A percentile compares a stretch with the other conserved stretches of the same genome.
Evolutionary conservation across 2,329 filamentous ascomycete genomes (phyloP).

Genomic region (Diaporthe ampelina): DNA sequence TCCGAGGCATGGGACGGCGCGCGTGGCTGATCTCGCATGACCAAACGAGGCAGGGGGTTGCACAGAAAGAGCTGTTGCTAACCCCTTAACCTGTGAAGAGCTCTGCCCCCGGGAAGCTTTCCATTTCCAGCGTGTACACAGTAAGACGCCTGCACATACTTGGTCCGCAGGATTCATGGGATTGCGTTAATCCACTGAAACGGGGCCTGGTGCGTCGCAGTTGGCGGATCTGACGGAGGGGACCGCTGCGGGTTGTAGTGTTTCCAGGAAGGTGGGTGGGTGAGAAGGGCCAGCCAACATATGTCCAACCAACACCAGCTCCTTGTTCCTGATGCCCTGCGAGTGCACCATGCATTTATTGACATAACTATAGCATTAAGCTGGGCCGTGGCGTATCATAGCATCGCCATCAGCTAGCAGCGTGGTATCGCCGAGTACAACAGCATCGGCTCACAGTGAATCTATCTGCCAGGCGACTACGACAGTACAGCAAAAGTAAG

Average conservation of each 20-base stretch:
- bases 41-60: slow-evolving; percentile 31
- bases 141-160: slow-evolving; percentile 22
- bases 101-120: slow-evolving; percentile 13
- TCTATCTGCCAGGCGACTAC: slow-evolving; percentile 2
- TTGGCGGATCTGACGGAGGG: slow-evolving; percentile 21
- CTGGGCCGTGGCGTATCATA: background rate
- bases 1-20: slow-evolving; percentile 34
- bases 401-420: slow-evolving; percentile 4
- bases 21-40: slow-evolving; percentile 40
- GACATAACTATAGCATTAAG: slow-evolving; percentile 7
- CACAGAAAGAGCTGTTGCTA: slow-evolving; percentile 30
- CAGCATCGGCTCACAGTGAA: slow-evolving; percentile 18
- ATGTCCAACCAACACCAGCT: background rate
- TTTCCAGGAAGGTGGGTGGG: background rate
- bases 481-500: background rate
- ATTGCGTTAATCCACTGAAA: slow-evolving; percentile 20
- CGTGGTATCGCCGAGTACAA: slow-evolving; percentile 39
- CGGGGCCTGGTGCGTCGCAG: slow-evolving; percentile 6
- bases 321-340: background rate
- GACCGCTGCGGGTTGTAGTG: slow-evolving; percentile 14
- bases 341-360: slow-evolving; percentile 9
- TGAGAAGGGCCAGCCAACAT: background rate
- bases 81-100: slow-evolving; percentile 1
- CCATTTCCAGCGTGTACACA: slow-evolving; percentile 22
- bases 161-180: slow-evolving; percentile 19